Evolutionary conservation across 495 filamentous ascomycete species (phyloP).

Genomic region (Aspergillus saccharolyticus): DNA sequence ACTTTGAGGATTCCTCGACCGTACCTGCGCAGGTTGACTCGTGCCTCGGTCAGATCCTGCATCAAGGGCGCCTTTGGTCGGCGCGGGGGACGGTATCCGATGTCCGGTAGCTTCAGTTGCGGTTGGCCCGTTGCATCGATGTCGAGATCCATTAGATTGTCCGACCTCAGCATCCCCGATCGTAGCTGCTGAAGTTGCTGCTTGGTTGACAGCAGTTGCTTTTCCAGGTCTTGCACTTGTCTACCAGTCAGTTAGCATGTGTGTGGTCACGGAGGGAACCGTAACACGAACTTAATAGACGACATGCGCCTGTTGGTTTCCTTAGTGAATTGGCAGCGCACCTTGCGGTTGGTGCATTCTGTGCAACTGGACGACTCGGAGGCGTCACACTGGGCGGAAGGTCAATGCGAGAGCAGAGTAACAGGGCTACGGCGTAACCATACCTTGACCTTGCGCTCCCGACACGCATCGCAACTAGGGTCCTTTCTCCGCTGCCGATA

Average conservation of each 20-base stretch:
- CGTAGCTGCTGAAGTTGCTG: constrained; percentile 69
- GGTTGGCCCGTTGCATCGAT: constrained; percentile 50
- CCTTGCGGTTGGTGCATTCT: constrained; percentile 89
- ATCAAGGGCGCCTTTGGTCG: constrained; percentile 53
- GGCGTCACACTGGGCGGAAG: constrained; percentile 68
- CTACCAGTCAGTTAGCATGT: constrained; percentile 32
- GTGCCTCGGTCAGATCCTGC: constrained; percentile 66
- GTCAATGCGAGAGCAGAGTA: constrained; percentile 4
- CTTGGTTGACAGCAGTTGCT: constrained; percentile 71
- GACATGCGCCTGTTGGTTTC: constrained; percentile 99
- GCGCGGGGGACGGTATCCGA: constrained; percentile 58
- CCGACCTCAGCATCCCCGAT: constrained; percentile 40
- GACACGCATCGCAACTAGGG: constrained; percentile 95
- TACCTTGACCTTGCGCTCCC: constrained; percentile 95
- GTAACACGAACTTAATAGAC: constrained; percentile 72
- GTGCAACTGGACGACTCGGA: constrained; percentile 94
- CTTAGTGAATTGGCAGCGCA: constrained; percentile 98
- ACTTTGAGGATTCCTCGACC: constrained; percentile 77
- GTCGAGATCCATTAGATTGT: constrained; percentile 56
- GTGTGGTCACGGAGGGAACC: constrained; percentile 6
- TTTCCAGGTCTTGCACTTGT: constrained; percentile 95
- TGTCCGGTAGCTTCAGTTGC: constrained; percentile 64
- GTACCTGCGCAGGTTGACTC: constrained; percentile 67
- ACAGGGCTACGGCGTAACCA: constrained; percentile 12
- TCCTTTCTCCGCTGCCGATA: constrained; percentile 94